Base-by-base conservation (phyloP, 1,139 yeast species). In the Candida gigantensis region DNA sequence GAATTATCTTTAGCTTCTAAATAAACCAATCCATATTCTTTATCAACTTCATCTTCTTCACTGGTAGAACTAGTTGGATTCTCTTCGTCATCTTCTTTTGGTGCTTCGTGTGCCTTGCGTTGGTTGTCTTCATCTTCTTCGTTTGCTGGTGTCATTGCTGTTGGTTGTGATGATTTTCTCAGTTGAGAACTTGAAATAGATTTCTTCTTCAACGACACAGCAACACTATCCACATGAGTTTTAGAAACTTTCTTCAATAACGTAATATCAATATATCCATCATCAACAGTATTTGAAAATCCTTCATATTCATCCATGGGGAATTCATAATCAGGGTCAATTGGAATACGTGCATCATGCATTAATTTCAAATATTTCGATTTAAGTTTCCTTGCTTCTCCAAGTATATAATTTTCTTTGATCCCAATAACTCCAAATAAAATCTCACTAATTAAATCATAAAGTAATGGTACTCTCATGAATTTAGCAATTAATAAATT, bases 261-360 rank as follows among this genome's bases (percentile, higher is more conserved):
- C 0, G 74, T 69, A 28, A 77, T 55, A 55, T 81, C 87, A 52
- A 81, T 57, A 46, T 73, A 74, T 0, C 87, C 87, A 53, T 82
- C 85, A 25, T 70, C 69, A 6, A 86, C 66, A 34, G 79, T 71
- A 49, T 80, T 83, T 12, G 88, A 74, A 53, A 88, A 87, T 26
- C 86, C 89, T 30, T 79, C 81, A 55, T 86, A 94, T 0, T 82
- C 88, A 38, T 72, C 79, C 39, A 74, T 55, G 1, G 76, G 71
- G 37, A 65, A 68, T 27, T 51, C 54, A 32, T 63, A 54, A 24
- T 50, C 50, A 0, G 56, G 47, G 28, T 57, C 60, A 14, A 50
- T 40, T 0, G 53, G 49, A 0, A 58, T 53, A n/a, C 50, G 41
- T 1, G 66, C 55, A 9, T 51, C 53, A 12, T 50, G 47, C 30